phyloP scores from a whole-genome alignment of 305 asterid species.

The Striga hermonthica region DNA sequence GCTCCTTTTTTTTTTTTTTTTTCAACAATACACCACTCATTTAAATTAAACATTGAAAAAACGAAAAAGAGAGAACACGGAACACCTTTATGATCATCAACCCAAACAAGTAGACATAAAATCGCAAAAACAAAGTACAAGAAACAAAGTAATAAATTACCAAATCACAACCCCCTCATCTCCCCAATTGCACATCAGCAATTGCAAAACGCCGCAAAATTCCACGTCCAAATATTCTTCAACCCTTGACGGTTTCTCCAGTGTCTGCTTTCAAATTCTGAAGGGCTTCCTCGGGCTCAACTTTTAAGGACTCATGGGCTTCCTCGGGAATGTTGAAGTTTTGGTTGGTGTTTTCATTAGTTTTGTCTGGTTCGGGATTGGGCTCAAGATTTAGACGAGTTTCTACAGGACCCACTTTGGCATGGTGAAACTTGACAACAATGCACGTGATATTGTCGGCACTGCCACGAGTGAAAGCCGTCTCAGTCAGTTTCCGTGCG shows the following conservation, averaged over 20 bases:
- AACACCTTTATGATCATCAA: background rate
- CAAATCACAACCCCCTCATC: constrained; percentile 39
- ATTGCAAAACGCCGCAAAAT: constrained; percentile 15
- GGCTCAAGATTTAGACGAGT: constrained; percentile 27
- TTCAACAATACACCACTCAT: too few relatives aligned
- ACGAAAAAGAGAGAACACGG: background rate
- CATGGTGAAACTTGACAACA: constrained; percentile 77
- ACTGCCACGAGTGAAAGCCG: constrained; percentile 91
- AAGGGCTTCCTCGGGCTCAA: constrained; percentile 24
- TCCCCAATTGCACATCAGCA: background rate
- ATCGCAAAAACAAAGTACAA: constrained; percentile 22
- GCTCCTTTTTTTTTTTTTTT: too few relatives aligned
- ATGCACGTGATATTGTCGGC: constrained; percentile 97
- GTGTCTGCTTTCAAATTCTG: constrained; percentile 25
- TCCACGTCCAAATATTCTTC: constrained; percentile 26
- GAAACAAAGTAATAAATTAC: constrained; percentile 52
- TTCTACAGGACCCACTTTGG: constrained; percentile 27
- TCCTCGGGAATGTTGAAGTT: background rate
- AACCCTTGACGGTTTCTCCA: constrained; percentile 28
- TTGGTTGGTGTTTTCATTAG: constrained; percentile 21
- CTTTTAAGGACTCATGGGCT: background rate
- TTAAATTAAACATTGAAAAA: background rate
- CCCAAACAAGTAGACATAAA: constrained; percentile 16
- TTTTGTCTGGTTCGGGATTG: constrained; percentile 23
- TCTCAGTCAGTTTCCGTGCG: constrained; percentile 86